These are phyloP conservation scores for Polygonum maritimum DNA, from an alignment of 148 eudicot species.

Conservation along the genomic window DNA sequence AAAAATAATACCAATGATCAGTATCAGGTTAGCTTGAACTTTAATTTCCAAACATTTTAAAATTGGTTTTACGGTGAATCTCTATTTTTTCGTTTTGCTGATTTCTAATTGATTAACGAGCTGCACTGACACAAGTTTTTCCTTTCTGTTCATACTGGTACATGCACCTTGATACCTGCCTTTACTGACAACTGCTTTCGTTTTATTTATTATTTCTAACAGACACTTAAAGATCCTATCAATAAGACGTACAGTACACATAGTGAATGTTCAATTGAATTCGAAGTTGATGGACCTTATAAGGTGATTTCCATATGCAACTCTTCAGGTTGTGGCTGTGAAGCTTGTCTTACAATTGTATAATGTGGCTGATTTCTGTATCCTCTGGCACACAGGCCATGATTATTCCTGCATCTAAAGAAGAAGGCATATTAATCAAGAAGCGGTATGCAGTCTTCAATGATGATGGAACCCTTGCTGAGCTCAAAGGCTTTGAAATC, in stretches of 20 bases:
- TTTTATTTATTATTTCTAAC: constrained; percentile 19
- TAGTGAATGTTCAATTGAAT: constrained; percentile 97
- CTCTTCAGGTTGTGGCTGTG: constrained; percentile 9
- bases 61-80: not conserved
- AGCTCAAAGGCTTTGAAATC: constrained; percentile 98
- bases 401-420: constrained; percentile 98
- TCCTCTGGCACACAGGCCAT: constrained; percentile 57
- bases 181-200: constrained; percentile 1
- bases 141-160: not conserved
- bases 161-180: not conserved
- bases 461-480: constrained; percentile 98
- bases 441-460: constrained; percentile 98
- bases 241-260: constrained; percentile 77
- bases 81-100: not conserved
- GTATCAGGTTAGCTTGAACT: constrained; percentile 61
- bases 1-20: constrained; percentile 96
- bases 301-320: constrained; percentile 40
- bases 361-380: constrained; percentile 8
- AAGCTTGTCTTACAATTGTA: not conserved
- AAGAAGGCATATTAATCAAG: constrained; percentile 94
- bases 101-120: not conserved
- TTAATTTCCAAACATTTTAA: not conserved
- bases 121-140: not conserved
- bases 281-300: constrained; percentile 99
- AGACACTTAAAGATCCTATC: constrained; percentile 83